Evolutionary conservation across 2,329 filamentous ascomycete species (phyloP).

Genomic region (Neurospora sp.): DNA sequence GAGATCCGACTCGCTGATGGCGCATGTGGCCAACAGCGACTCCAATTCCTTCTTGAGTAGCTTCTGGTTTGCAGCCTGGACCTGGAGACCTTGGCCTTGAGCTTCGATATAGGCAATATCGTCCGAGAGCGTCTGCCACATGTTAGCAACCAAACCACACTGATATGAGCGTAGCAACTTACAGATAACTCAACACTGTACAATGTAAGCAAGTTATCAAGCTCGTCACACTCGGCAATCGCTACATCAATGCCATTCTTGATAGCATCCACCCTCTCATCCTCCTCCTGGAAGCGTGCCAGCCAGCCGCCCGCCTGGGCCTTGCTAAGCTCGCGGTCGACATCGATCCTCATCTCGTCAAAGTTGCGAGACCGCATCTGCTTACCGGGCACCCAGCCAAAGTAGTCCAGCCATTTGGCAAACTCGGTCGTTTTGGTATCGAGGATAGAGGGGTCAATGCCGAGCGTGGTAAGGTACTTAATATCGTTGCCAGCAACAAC

Average conservation of each 20-base stretch:
- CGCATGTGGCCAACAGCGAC: slow-evolving; percentile 80
- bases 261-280: slow-evolving; percentile 80
- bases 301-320: slow-evolving; percentile 92
- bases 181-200: slow-evolving; percentile 92
- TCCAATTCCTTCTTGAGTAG: slow-evolving; percentile 83
- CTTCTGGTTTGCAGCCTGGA: slow-evolving; percentile 95
- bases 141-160: slow-evolving; percentile 15
- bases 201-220: slow-evolving; percentile 86
- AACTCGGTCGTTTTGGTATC: slow-evolving; percentile 72
- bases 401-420: slow-evolving; percentile 70
- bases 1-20: slow-evolving; percentile 69
- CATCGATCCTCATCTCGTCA: slow-evolving; percentile 70
- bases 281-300: slow-evolving; percentile 72
- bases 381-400: slow-evolving; percentile 75
- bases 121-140: slow-evolving; percentile 72
- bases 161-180: slow-evolving; percentile 26
- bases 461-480: slow-evolving; percentile 67
- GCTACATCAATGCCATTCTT: slow-evolving; percentile 77
- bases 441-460: slow-evolving; percentile 66
- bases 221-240: slow-evolving; percentile 91
- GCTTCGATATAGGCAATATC: slow-evolving; percentile 97
- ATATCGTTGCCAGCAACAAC: slow-evolving; percentile 63
- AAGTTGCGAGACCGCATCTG: slow-evolving; percentile 65
- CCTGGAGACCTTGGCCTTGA: slow-evolving; percentile 90
- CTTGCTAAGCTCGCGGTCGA: slow-evolving; percentile 80